phyloP scores from a whole-genome alignment of 352 stramenopile species.

The Vaucheria bursata region DNA sequence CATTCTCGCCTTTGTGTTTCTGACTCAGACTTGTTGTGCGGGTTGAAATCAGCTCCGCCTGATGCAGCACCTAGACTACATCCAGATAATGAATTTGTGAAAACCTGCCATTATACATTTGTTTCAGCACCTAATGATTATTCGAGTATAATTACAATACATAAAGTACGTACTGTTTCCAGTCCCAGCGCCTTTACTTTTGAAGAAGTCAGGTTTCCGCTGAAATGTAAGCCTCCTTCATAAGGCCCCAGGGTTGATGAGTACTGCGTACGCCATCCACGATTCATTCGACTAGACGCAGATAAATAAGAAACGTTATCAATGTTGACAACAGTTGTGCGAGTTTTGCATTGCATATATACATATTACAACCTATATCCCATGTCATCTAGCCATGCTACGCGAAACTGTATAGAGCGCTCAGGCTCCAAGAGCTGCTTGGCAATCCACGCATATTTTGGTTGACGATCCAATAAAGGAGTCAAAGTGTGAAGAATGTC shows the following conservation, averaged over 20 bases:
- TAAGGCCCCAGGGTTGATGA: constrained; percentile 78
- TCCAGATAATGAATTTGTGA: constrained; percentile 86
- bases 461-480: constrained; percentile 51
- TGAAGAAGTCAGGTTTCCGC: constrained; percentile 64
- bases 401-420: constrained; percentile 48
- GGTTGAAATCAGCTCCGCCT: constrained; percentile 89
- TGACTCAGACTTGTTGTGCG: constrained; percentile 87
- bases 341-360: not conserved
- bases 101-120: constrained; percentile 58
- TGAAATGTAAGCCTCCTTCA: constrained; percentile 89
- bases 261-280: constrained; percentile 94
- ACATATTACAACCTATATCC: constrained; percentile 14
- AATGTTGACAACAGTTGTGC: not conserved
- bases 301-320: not conserved
- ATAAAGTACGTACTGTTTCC: constrained; percentile 19
- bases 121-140: not conserved
- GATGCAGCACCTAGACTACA: constrained; percentile 58
- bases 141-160: not conserved
- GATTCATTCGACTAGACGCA: constrained; percentile 75
- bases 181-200: constrained; percentile 57
- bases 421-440: constrained; percentile 49
- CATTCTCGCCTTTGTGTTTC: constrained; percentile 79
- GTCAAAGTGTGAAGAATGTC: constrained; percentile 49
- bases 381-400: constrained; percentile 47
- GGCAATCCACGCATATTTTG: constrained; percentile 52